These are phyloP conservation scores for Cladorrhinum sp. DNA, from an alignment of 2,329 filamentous ascomycete species.

Conservation along the genomic window DNA sequence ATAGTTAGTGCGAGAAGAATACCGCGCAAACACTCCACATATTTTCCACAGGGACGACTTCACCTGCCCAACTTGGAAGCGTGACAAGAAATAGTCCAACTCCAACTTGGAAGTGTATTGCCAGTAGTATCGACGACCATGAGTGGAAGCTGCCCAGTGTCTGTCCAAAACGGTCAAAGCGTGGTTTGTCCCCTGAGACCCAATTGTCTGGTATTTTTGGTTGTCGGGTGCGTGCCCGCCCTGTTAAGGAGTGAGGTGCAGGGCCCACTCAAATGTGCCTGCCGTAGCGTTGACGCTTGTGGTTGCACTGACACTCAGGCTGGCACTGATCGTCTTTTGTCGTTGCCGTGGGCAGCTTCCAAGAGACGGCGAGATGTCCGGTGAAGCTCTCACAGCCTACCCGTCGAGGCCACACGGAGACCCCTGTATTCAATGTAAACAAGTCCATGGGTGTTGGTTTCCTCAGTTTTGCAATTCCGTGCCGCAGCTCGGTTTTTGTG, in stretches of 20 bases:
- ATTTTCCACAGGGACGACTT: background rate
- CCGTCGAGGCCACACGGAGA: no score
- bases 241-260: background rate
- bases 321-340: no score
- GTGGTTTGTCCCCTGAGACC: no score
- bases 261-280: slow-evolving; percentile 9
- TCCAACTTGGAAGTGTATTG: background rate
- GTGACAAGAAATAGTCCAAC: background rate
- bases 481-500: background rate
- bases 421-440: background rate
- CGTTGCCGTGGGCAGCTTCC: background rate
- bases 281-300: slow-evolving; percentile 22
- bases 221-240: background rate
- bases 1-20: background rate
- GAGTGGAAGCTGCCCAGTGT: no score
- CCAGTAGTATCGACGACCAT: no score
- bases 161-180: no score
- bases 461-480: background rate
- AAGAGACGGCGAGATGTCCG: background rate
- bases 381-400: background rate
- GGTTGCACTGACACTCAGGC: background rate
- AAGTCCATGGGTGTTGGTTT: background rate
- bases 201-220: no score
- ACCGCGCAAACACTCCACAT: slow-evolving; percentile 15
- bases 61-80: slow-evolving; percentile 18